Base-by-base conservation (phyloP, 169 alveolate species). In the Plasmodium gaboni region DNA sequence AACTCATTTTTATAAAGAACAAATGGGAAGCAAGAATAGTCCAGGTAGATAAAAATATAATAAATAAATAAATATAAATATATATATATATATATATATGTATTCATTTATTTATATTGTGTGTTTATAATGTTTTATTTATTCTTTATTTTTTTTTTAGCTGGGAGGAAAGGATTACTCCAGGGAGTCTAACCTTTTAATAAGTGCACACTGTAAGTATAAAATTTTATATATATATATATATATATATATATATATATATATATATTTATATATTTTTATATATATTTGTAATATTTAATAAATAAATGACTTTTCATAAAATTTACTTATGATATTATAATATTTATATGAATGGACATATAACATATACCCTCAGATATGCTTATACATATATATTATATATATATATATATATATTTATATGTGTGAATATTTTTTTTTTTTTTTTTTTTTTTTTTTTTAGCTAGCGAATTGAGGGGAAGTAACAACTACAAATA, bases 11-110 rank as follows among this genome's bases (percentile, higher is more conserved):
- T 59, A 97, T 96, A 73, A 95, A 97, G 73, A 91, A 92, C 67
- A 88, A 90, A 26, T 98, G 99, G 98, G 99, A 98, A 85, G 98
- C 96, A 63, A 91, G 98, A 86, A 96, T 98, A 2, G 92, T 95
- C 64, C 97, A 96, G 89, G 94, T 98, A 85, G 97, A 98, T 1
- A 98, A 98, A 1, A 96, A 97, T 4, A 98, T 96, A 87, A 95
- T 9, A 53, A 88, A 10, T 68, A 73, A 24, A 32, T 13, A 28
- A 8, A 65, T 26, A 65, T 55, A 55, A 0, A 32, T 4, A 32
- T 9, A 65, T 26, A 65, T 26, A n/a, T 65, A 38, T 1, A n/a
- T 19, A 65, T 28, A 32, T 5, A 15, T 55, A 55, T 15, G 8
- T 13, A 42, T 68, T 28, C 4, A n/a, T 28, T 4, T 10, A 17